Conservation (phyloP, 768 basidiomycete genomes). For the Boletellus emodensis region DNA sequence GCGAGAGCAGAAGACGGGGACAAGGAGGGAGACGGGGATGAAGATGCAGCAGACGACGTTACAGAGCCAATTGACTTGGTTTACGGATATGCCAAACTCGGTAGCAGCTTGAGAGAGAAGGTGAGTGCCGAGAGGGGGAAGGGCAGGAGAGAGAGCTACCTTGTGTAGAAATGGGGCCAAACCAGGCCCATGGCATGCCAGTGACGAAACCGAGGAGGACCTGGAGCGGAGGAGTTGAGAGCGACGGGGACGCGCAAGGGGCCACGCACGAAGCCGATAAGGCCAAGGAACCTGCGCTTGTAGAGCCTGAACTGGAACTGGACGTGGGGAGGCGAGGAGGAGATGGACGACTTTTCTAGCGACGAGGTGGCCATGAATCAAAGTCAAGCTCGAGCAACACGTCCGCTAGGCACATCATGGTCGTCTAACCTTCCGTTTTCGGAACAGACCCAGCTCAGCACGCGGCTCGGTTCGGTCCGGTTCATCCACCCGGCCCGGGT, state of each 20-base stretch:
- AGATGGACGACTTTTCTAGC: not conserved
- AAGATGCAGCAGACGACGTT: conserved; percentile 62
- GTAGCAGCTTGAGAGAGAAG: conserved; percentile 41
- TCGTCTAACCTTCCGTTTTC: conserved; percentile 15
- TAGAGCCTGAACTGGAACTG: conserved; percentile 54
- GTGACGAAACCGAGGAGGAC: conserved; percentile 57
- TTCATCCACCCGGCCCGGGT: conserved; percentile 46
- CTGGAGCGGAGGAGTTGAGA: conserved; percentile 29
- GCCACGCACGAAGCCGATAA: conserved; percentile 51
- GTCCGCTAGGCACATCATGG: not conserved
- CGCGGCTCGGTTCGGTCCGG: conserved; percentile 4
- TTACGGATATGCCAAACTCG: conserved; percentile 65
- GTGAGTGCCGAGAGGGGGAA: not conserved
- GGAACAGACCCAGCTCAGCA: conserved; percentile 17
- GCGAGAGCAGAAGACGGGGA: conserved; percentile 54
- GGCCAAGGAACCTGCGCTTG: conserved; percentile 62
- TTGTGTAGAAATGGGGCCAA: conserved; percentile 74
- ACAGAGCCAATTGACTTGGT: conserved; percentile 78
- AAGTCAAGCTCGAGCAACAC: too few species aligned
- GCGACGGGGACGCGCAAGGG: not conserved
- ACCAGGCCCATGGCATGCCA: conserved; percentile 77
- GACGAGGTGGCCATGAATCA: too few species aligned
- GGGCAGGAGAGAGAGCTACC: conserved; percentile 36
- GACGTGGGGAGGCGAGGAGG: not conserved
- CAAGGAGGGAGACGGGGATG: conserved; percentile 55